These are phyloP conservation scores for Exobasidium rhododendri DNA, from an alignment of 1,284 basidiomycete species.

Conservation along the genomic window DNA sequence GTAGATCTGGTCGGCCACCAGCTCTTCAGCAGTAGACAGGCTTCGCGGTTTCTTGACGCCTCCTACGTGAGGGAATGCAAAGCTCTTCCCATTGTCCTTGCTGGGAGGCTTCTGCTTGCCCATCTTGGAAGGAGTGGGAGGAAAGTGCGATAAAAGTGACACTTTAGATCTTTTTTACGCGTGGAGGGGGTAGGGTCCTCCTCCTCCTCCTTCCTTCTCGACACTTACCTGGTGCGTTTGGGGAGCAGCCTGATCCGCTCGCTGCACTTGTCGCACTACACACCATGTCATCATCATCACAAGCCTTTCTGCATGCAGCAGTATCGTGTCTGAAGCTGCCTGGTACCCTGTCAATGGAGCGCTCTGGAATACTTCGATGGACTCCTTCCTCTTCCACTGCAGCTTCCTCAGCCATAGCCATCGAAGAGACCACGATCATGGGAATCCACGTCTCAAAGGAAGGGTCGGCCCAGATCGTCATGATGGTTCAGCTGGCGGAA, in stretches of 20 bases:
- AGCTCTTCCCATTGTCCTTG: not conserved
- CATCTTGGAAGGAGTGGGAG: not conserved
- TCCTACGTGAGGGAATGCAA: not conserved
- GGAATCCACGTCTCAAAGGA: slow-evolving; percentile 18
- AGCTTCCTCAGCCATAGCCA: slow-evolving; percentile 10
- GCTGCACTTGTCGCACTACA: not conserved
- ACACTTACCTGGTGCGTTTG: not conserved
- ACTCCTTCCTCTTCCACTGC: slow-evolving; percentile 15
- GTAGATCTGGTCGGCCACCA: not conserved
- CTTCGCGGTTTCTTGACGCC: slow-evolving; percentile 5
- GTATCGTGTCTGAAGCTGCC: slow-evolving; percentile 17
- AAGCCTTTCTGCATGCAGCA: slow-evolving; percentile 17
- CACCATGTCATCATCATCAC: slow-evolving; percentile 3
- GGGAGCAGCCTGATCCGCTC: not conserved
- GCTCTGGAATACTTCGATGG: slow-evolving; percentile 12
- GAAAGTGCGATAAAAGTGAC: not conserved
- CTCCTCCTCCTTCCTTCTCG: not conserved
- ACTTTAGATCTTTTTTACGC: too few species aligned
- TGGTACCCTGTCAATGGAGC: slow-evolving; percentile 18
- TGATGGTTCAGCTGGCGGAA: slow-evolving; percentile 14
- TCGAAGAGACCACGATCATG: slow-evolving; percentile 9
- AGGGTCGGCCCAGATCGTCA: slow-evolving; percentile 8
- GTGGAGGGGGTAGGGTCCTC: not conserved
- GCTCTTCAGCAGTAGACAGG: not conserved
- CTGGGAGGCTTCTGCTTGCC: slow-evolving; percentile 1